These are phyloP conservation scores for Tuber borchii DNA, from an alignment of 495 filamentous ascomycete genomes.

Conservation along the genomic window DNA sequence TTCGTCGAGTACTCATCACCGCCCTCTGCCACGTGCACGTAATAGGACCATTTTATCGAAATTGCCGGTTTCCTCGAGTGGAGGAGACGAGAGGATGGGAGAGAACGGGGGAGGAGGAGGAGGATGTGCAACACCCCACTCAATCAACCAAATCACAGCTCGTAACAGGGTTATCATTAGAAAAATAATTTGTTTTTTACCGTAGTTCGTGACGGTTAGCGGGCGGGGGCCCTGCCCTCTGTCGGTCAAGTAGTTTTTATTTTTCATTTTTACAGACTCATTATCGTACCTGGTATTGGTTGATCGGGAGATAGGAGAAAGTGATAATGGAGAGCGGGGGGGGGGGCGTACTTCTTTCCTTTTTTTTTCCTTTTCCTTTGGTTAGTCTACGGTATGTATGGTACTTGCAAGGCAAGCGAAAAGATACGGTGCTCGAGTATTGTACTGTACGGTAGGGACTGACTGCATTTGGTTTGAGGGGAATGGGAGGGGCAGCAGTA, in stretches of 20 bases:
- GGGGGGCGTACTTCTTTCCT: background rate
- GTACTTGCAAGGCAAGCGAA: background rate
- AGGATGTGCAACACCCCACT: background rate
- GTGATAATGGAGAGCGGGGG: background rate
- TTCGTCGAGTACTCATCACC: slow-evolving; percentile 22
- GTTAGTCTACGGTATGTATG: background rate
- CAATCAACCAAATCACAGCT: slow-evolving; percentile 7
- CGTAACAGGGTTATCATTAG: slow-evolving; percentile 10
- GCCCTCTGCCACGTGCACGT: slow-evolving; percentile 35
- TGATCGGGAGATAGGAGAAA: slow-evolving; percentile 1
- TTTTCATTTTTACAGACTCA: background rate
- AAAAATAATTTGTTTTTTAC: background rate
- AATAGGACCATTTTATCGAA: slow-evolving; percentile 12
- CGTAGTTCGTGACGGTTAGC: slow-evolving; percentile 18
- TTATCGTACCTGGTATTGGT: background rate
- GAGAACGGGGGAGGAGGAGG: slow-evolving; percentile 10
- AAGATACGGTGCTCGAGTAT: too few species aligned
- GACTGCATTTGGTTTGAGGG: background rate
- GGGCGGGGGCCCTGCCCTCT: slow-evolving; percentile 24
- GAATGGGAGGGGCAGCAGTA: background rate
- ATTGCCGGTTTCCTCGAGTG: slow-evolving; percentile 3
- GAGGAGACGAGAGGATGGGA: slow-evolving; percentile 10
- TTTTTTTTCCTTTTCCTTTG: background rate
- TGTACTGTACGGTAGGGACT: background rate
- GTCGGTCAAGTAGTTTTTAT: background rate